Evolutionary conservation across 129 eudicot species (phyloP), one percentile per base, ranked within the genome.

Genomic region (Calendula officinalis): DNA sequence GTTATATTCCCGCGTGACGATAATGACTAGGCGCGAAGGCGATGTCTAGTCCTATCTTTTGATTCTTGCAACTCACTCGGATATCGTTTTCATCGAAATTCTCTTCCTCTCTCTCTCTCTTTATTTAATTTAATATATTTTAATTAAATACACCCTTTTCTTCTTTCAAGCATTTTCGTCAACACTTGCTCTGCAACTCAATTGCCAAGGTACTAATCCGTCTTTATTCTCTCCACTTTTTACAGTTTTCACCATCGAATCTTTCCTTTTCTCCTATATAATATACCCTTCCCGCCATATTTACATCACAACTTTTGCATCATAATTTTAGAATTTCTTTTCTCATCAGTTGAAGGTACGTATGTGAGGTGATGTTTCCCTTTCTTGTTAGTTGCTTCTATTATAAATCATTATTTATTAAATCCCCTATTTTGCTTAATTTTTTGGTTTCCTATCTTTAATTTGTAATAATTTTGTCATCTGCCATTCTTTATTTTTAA

Each of bases 221-320:
- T 64, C 56, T 46, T 63, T 63, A 46, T 34, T 9, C 48, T 15
- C 5, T 57, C 41, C 48, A 41, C 3, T 52, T 64, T 71, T 62
- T 34, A 53, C 77, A 62, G 64, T 62, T 72, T 72, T 72, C 77
- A 72, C 64, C 39, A 54, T 17, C 77, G 71, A 72, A 72, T 72
- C 66, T 64, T 72, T 16, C 57, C 8, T 47, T 63, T 52, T 5
- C 32, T 67, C 56, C 42, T 0, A 1, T 32, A 55, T 16, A 40
- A 46, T 6, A n/a, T 15, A 70, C 35, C 39, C 57, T 72, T 72
- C 77, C 77, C 77, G 70, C 64, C 64, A 72, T 62, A 52, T 61
- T 71, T 51, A 36, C 56, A 68, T 7, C 70, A 8, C 7, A 3
- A 2, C 63, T 69, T 46, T 69, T 59, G 36, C 47, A 34, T 16